A percentile compares a stretch with the other conserved stretches of the same genome.
Conservation (phyloP, 176 grass and related monocot species). For the Zoysia pacifica region DNA sequence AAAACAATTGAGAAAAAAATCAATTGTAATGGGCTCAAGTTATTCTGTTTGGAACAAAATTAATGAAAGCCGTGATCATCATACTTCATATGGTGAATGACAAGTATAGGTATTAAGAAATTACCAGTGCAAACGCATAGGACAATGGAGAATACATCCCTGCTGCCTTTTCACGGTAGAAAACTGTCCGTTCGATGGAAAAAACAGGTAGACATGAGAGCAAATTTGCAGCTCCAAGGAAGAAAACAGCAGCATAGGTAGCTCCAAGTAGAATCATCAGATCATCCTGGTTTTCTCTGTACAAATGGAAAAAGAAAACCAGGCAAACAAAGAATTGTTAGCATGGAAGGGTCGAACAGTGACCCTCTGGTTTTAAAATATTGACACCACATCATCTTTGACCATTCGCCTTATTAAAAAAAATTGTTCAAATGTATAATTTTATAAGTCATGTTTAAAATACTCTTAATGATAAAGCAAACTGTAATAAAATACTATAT, state of each 20-base stretch:
- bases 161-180: constrained; percentile 88
- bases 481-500: no score
- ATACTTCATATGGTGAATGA: background rate
- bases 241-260: constrained; percentile 75
- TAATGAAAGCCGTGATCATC: background rate
- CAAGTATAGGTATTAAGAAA: background rate
- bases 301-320: constrained; percentile 25
- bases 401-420: no score
- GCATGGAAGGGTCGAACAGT: background rate
- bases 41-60: background rate
- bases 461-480: no score
- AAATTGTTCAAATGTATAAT: no score
- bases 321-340: constrained; percentile 48
- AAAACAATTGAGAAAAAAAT: background rate
- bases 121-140: constrained; percentile 88
- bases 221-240: constrained; percentile 69
- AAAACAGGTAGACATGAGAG: constrained; percentile 70
- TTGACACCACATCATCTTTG: no score
- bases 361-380: no score
- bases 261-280: constrained; percentile 70
- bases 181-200: constrained; percentile 75
- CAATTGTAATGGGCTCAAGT: background rate
- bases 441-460: no score
- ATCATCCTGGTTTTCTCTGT: constrained; percentile 65
- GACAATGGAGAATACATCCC: constrained; percentile 93